phyloP scores from a whole-genome alignment of 208 protist species.

The Crithidia fasciculata region DNA sequence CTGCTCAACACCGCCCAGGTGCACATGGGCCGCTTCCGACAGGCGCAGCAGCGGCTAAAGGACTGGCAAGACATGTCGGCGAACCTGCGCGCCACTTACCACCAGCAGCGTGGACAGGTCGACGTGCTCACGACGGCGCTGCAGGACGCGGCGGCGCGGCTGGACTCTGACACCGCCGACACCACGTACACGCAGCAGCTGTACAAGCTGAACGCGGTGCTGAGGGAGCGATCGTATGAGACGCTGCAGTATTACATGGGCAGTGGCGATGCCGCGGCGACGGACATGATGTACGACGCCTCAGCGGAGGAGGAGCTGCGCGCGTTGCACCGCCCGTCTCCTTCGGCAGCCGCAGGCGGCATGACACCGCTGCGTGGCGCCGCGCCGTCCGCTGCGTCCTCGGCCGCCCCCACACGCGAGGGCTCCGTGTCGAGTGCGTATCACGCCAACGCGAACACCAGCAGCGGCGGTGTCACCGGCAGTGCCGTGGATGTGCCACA shows the following conservation, averaged over 20 bases:
- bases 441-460: background rate
- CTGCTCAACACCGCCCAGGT: constrained; percentile 36
- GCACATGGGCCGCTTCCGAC: constrained; percentile 44
- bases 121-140: constrained; percentile 39
- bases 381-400: background rate
- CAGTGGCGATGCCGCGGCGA: constrained; percentile 17
- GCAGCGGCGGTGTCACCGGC: background rate
- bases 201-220: constrained; percentile 37
- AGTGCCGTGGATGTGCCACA: constrained; percentile 1
- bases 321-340: constrained; percentile 24
- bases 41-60: constrained; percentile 54
- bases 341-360: background rate
- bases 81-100: constrained; percentile 26
- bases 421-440: constrained; percentile 10
- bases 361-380: constrained; percentile 13
- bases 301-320: constrained; percentile 37
- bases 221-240: constrained; percentile 48
- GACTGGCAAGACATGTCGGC: constrained; percentile 65
- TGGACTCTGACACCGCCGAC: constrained; percentile 26
- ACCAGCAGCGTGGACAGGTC: constrained; percentile 45
- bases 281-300: constrained; percentile 23
- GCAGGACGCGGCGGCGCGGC: constrained; percentile 32
- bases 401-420: constrained; percentile 20
- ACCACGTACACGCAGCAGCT: constrained; percentile 36
- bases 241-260: constrained; percentile 38